Conservation (phyloP, 2,329 filamentous ascomycete species). For the Phyllosticta citribraziliensis region DNA sequence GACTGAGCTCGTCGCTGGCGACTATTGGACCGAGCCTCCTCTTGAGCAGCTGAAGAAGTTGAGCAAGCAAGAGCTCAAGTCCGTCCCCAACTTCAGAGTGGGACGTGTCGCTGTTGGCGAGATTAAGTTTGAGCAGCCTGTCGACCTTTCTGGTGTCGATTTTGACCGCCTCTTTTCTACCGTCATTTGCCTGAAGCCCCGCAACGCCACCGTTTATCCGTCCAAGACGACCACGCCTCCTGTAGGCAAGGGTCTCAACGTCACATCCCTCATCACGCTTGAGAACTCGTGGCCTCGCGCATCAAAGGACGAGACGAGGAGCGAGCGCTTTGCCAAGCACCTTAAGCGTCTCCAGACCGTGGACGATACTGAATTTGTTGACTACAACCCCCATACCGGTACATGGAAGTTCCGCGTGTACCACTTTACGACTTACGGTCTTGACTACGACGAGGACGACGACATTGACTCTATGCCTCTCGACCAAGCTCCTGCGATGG, state of each 20-base stretch:
- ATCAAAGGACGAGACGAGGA: slow-evolving; percentile 35
- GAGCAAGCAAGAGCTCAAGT: slow-evolving; percentile 68
- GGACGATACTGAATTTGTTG: slow-evolving; percentile 68
- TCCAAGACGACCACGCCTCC: slow-evolving; percentile 61
- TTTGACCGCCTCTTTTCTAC: slow-evolving; percentile 69
- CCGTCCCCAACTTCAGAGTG: slow-evolving; percentile 65
- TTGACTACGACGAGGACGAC: slow-evolving; percentile 60
- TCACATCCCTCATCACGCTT: slow-evolving; percentile 77
- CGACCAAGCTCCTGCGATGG: slow-evolving; percentile 22
- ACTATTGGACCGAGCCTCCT: slow-evolving; percentile 79
- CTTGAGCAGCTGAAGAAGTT: slow-evolving; percentile 67
- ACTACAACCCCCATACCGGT: slow-evolving; percentile 69
- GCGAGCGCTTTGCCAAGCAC: slow-evolving; percentile 66
- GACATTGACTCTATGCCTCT: slow-evolving; percentile 38
- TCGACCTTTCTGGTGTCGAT: slow-evolving; percentile 72
- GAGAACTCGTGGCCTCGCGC: slow-evolving; percentile 88
- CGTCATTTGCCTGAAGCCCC: slow-evolving; percentile 66
- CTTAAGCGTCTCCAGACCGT: slow-evolving; percentile 72
- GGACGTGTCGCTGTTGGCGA: slow-evolving; percentile 74
- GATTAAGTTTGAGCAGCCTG: slow-evolving; percentile 65
- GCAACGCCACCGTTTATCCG: slow-evolving; percentile 80
- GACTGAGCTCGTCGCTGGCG: slow-evolving; percentile 51
- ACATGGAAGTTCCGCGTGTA: slow-evolving; percentile 90
- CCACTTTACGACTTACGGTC: slow-evolving; percentile 91
- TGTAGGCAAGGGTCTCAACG: slow-evolving; percentile 80